Evolutionary conservation across 768 basidiomycete genomes (phyloP), one percentile per base, ranked within the genome.

Genomic region (Stropharia rugosoannulata): DNA sequence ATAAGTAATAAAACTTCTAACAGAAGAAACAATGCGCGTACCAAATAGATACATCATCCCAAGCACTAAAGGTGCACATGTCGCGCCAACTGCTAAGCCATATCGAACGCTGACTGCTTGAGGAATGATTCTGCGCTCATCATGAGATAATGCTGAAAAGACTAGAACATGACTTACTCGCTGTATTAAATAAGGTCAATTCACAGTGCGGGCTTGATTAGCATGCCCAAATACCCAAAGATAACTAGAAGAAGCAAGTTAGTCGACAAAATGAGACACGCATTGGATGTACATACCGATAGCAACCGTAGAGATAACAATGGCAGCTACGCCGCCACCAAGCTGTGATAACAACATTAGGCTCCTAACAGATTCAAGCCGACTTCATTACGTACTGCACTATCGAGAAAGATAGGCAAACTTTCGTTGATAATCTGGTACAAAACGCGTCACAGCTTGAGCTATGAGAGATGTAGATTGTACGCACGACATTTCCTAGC

Each of bases 401-500:
- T 84, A 63, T 92, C 89, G 45, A 92, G 71, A 67, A 92, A 92
- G 42, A 93, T 90, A 36, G 89, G 89, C 54, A 93, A 80, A 71
- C 87, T 87, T 66, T 92, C 90, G 59, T 93, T 93, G 52, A 92
- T 75, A 55, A 92, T 82, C 90, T 90, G 22, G 27, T 45, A 49
- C 4, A 12, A 0, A 12, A 49, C 13, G 32, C 15, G 19, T 47
- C 29, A 16, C 3, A 13, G 12, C 45, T 9, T 32, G 16, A 32
- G 18, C 12, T 25, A 9, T 12, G 10, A 25, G 10, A 22, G 9
- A 48, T 16, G 35, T n/a, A 27, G n/a, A n/a, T 41, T 13, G 43
- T 9, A 72, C 88, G 54, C 64, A 90, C 89, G 56, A 97, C 95
- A 68, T 98, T 97, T 54, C 89, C 84, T 1, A 98, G 76, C 2